Evolutionary conservation across 1,139 yeast species (phyloP), one percentile per base, ranked within the genome.

Genomic region (Kurtzmaniella quercitrusa): DNA sequence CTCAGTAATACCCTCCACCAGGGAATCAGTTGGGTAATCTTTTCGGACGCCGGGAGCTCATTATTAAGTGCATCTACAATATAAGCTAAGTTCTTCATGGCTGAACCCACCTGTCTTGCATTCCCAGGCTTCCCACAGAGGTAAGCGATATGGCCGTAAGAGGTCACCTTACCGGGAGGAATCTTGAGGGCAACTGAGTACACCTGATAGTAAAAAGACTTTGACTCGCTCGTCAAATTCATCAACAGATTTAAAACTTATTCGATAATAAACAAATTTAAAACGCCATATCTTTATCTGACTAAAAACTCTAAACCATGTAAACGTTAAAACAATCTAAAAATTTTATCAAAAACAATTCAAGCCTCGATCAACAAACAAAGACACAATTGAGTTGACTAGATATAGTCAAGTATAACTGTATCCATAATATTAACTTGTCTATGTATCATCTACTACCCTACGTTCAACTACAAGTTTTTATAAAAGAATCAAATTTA

Each of bases 1-100:
- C 85, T 68, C 40, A 76, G 75, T 16, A 86, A 65, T 1, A 86
- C 87, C 43, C 95, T 65, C 91, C 93, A 85, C 95, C 95, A 86
- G 1, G 95, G 94, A 36, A 69, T 58, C 25, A 63, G 51, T 42
- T 40, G 53, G 5, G 12, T n/a, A 27, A 27, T 3, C 10, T 27
- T 27, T 23, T 55, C 58, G 1, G 50, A 47, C 10, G 49, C 50
- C 12, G 48, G 48, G n/a, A 49, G 39, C 5, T 56, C 65, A 6
- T 38, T 47, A 25, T 59, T 58, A 15, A 71, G 51, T 34, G 52
- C 49, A 9, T 55, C 48, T 1, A 64, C 45, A 31, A 71, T 63
- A 14, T 49, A 48, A 2, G 51, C 38, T 31, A 49, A 53, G 42
- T 75, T 70, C 58, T 85, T 86, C 46, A 86, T 63, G 0, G 90